Base-by-base conservation (phyloP, 2,329 filamentous ascomycete species). In the Seiridium unicorne region DNA sequence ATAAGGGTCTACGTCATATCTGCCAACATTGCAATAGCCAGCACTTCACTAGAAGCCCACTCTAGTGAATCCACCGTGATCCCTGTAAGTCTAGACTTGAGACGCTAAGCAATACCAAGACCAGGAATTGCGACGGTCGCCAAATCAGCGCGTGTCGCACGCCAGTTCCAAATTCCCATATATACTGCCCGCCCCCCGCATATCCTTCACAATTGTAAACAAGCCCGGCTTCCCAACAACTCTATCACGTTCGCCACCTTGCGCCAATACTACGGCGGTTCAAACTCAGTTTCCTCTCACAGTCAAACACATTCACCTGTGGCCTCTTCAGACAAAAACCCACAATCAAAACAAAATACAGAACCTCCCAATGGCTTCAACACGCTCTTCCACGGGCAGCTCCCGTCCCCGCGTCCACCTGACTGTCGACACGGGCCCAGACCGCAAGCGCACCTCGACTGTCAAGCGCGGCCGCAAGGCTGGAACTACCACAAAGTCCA, bases 371-470 rank as follows among this genome's bases (percentile, higher is more conserved):
- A 66, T 69, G 66, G 63, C 65, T 34, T 69, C 65, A 3, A 70
- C 68, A 9, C 67, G 68, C 44, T 61, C 68, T 4, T 66, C 64
- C 38, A 70, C 68, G 4, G 67, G 68, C 40, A 66, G 67, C 51
- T 68, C 68, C 36, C 64, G 63, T 58, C 68, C 68, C 51, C 68
- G 67, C 60, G 48, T 70, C 44, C 68, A 67, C 31, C 35, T 61
- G 5, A 62, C 58, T 57, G 59, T 70, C 8, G 68, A 66, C 5
- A 69, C 67, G 3, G 63, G 63, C 44, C 68, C 68, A 11, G 67
- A 70, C 63, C 68, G 66, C 62, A 69, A 67, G 62, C 67, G 64
- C 31, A 61, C 46, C 3, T 69, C 68, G 5, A 63, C 63, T 40
- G 66, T 67, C n/a, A 66, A 70, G 64, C 68, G 66, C 61, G 68